Base-by-base conservation (phyloP, 2,329 filamentous ascomycete species). In the Botryotinia globosa region DNA sequence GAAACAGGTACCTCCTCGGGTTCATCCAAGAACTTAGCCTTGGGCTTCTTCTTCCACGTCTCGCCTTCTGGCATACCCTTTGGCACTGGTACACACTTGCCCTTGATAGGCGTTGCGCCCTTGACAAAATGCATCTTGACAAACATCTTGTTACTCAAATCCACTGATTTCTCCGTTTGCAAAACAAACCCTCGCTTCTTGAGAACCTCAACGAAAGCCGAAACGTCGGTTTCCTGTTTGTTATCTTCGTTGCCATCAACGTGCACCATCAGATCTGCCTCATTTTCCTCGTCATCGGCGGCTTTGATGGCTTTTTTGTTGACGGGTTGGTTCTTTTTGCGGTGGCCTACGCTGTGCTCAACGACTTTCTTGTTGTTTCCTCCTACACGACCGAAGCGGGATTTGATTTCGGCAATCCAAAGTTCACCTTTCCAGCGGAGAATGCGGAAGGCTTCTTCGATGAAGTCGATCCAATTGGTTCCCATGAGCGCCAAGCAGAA, bases 401-500 rank as follows among this genome's bases (percentile, higher is more conserved):
- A 93, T 85, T 98, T 98, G 83, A 99, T 98, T 84, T 99, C 96
- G 65, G 94, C 93, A 69, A 99, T 89, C 96, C 96, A 99, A 71
- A 97, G 90, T 85, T 99, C 96, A 77, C 96, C 96, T 80, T 96
- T 95, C 88, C 94, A 94, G 80, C 94, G 91, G 74, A 99, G 87
- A 69, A 98, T 87, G 71, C 96, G 91, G 85, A 94, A 97, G 22
- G 95, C 95, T 84, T 99, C 96, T 83, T 98, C 96, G 79, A 99
- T 88, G 81, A 99, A 98, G 78, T 94, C 91, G 70, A 97, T 88
- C 95, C 96, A 99, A 84, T 99, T 99, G 72, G 96, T 99, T 80
- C 96, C 96, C 96, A 99, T 99, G 73, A 99, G 88, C 67, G 95
- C 96, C 45, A 99, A 87, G 82, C 96, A 99, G 85, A 98, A 98